Conservation (phyloP, 257 asterid species). For the Verbena officinalis region DNA sequence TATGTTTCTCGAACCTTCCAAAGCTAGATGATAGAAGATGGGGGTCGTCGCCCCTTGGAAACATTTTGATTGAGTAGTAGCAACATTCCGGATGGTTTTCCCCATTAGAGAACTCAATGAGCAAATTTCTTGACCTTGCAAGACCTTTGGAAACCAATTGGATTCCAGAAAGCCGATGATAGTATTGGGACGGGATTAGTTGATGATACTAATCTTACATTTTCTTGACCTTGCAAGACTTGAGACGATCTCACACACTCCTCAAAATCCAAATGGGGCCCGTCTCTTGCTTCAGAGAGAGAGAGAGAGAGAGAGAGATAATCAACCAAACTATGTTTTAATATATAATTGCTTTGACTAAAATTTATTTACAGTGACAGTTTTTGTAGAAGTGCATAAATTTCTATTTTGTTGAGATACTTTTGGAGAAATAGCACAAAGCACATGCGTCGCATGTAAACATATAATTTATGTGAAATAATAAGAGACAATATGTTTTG, state of each 20-base stretch:
- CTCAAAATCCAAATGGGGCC: conserved; percentile 65
- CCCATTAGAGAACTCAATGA: conserved; percentile 69
- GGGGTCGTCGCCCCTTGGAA: conserved; percentile 33
- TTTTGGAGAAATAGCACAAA: too few relatives aligned
- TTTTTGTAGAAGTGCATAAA: too few relatives aligned
- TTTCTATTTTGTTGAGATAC: too few relatives aligned
- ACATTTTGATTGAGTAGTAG: too few relatives aligned
- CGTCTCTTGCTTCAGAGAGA: conserved; percentile 47
- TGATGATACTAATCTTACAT: conserved; percentile 54
- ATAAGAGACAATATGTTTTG: too few relatives aligned
- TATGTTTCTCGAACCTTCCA: conserved; percentile 69
- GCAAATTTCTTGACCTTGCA: conserved; percentile 99
- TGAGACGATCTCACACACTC: conserved; percentile 74
- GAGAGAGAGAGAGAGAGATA: background rate
- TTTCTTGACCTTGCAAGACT: conserved; percentile 99
- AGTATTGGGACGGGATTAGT: conserved; percentile 44
- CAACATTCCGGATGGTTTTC: conserved; percentile 48
- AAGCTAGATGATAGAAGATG: conserved; percentile 71
- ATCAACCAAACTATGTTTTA: too few relatives aligned
- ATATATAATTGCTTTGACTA: too few relatives aligned
- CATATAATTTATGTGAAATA: too few relatives aligned
- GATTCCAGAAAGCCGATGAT: conserved; percentile 91
- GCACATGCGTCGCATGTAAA: too few relatives aligned
- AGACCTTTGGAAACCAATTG: conserved; percentile 94
- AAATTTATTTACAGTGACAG: too few relatives aligned